Conservation (phyloP, 768 basidiomycete species). For the Psilocybe subaeruginosa region DNA sequence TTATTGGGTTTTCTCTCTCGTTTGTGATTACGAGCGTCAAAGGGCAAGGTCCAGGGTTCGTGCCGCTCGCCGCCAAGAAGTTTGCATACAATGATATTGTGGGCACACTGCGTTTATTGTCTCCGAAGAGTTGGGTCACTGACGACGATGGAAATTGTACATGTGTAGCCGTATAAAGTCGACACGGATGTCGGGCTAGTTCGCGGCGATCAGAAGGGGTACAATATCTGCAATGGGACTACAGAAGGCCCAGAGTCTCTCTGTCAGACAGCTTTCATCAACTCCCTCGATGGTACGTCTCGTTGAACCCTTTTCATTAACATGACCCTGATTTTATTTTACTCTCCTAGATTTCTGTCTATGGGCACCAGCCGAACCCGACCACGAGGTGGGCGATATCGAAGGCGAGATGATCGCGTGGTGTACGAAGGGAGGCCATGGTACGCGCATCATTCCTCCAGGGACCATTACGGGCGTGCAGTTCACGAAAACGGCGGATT, state of each 20-base stretch:
- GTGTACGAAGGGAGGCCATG: constrained; percentile 73
- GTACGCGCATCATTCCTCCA: constrained; percentile 70
- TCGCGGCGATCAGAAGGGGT: constrained; percentile 56
- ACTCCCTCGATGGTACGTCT: constrained; percentile 47
- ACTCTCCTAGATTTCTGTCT: constrained; percentile 64
- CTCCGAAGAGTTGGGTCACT: background rate
- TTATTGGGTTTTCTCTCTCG: background rate
- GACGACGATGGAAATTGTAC: background rate
- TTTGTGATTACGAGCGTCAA: background rate
- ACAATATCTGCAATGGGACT: constrained; percentile 70
- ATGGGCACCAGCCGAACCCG: constrained; percentile 58
- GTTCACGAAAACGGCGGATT: constrained; percentile 61
- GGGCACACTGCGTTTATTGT: constrained; percentile 5
- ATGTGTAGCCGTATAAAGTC: constrained; percentile 34
- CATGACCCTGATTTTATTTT: background rate
- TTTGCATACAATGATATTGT: constrained; percentile 34
- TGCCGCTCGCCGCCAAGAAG: constrained; percentile 15
- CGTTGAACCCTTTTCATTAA: background rate
- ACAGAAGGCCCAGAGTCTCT: constrained; percentile 60
- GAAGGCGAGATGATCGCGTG: constrained; percentile 79
- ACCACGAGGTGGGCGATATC: constrained; percentile 62
- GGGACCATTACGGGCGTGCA: constrained; percentile 71
- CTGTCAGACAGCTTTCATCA: constrained; percentile 65
- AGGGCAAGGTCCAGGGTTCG: background rate
- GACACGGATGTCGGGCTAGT: constrained; percentile 35